Evolutionary conservation across 495 filamentous ascomycete genomes (phyloP).

Genomic region (Penicillium mononematosum): DNA sequence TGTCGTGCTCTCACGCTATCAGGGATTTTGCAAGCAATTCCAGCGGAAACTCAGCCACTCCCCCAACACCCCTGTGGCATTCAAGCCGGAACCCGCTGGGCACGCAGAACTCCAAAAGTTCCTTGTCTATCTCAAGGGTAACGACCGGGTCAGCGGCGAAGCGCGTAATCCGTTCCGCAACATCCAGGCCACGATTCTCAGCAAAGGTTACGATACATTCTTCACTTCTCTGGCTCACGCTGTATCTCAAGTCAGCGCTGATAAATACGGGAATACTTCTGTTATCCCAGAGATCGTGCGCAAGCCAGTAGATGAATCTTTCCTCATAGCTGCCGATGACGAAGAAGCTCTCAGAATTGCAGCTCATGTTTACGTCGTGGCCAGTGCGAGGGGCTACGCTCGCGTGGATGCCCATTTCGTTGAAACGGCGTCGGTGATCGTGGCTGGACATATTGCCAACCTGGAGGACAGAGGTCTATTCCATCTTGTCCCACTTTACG

Average conservation of each 20-base stretch:
- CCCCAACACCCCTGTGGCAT: conserved; percentile 32
- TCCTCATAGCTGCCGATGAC: conserved; percentile 41
- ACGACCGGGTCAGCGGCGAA: conserved; percentile 38
- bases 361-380: conserved; percentile 51
- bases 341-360: conserved; percentile 43
- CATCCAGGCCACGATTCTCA: conserved; percentile 48
- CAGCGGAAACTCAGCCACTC: conserved; percentile 43
- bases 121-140: conserved; percentile 36
- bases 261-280: conserved; percentile 19
- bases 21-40: conserved; percentile 46
- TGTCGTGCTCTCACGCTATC: conserved; percentile 58
- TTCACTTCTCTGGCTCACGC: conserved; percentile 40
- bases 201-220: conserved; percentile 40
- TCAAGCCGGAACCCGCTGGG: conserved; percentile 40
- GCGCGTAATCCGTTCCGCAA: conserved; percentile 47
- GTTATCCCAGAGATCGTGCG: conserved; percentile 36
- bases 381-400: conserved; percentile 38
- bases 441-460: conserved; percentile 73
- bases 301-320: conserved; percentile 33
- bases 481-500: conserved; percentile 82
- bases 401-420: conserved; percentile 34
- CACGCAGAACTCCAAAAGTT: conserved; percentile 43
- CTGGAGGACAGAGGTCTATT: conserved; percentile 66
- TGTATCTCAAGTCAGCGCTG: conserved; percentile 34
- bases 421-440: conserved; percentile 47